These are phyloP conservation scores for Pisolithus microcarpus DNA, from an alignment of 768 basidiomycete species.

Conservation along the genomic window DNA sequence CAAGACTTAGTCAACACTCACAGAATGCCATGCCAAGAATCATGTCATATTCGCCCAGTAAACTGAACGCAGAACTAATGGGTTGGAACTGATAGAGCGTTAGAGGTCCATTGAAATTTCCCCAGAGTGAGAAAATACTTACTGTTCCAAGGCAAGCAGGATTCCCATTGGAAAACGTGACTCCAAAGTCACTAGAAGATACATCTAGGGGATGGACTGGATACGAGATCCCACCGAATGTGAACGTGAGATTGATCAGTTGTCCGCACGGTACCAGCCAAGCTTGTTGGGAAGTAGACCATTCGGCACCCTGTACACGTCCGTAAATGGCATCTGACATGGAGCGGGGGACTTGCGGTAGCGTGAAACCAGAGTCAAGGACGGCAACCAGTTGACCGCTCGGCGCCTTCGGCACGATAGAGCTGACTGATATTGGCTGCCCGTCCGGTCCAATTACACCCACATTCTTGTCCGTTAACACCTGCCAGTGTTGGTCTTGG, in stretches of 20 bases:
- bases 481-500: slow-evolving; percentile 78
- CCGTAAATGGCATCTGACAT: slow-evolving; percentile 78
- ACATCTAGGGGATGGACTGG: slow-evolving; percentile 70
- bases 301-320: slow-evolving; percentile 65
- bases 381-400: slow-evolving; percentile 61
- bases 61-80: slow-evolving; percentile 70
- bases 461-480: slow-evolving; percentile 52
- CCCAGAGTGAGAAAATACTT: slow-evolving; percentile 21
- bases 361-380: slow-evolving; percentile 66
- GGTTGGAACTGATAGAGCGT: slow-evolving; percentile 62
- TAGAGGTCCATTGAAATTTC: slow-evolving; percentile 1
- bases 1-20: slow-evolving; percentile 29
- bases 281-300: slow-evolving; percentile 44
- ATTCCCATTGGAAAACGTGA: slow-evolving; percentile 38
- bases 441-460: slow-evolving; percentile 79
- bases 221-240: slow-evolving; percentile 60
- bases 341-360: slow-evolving; percentile 66
- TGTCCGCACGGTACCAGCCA: slow-evolving; percentile 77
- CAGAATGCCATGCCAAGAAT: slow-evolving; percentile 78
- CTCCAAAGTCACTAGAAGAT: slow-evolving; percentile 51
- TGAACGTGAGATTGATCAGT: slow-evolving; percentile 62
- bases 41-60: slow-evolving; percentile 74
- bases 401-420: slow-evolving; percentile 65
- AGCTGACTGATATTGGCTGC: slow-evolving; percentile 47
- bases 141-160: slow-evolving; percentile 63